phyloP scores from a whole-genome alignment of 257 asterid species.

The Rhazya stricta region DNA sequence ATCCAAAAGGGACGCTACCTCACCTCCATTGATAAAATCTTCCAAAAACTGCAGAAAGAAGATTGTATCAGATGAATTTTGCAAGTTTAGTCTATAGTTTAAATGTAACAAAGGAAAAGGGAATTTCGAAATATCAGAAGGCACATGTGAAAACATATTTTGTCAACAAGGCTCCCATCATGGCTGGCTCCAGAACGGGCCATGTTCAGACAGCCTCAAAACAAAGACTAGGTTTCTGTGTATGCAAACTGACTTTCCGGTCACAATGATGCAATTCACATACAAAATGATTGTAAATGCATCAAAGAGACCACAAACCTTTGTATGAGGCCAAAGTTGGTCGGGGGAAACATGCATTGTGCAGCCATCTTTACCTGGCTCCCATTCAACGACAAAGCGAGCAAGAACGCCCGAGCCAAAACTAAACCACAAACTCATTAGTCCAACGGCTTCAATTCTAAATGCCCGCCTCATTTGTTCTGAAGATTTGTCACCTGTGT shows the following conservation, averaged over 20 bases:
- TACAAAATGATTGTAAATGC: not conserved
- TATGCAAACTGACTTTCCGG: not conserved
- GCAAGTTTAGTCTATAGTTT: not conserved
- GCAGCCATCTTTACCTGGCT: slow-evolving; percentile 93
- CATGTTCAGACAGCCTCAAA: slow-evolving; percentile 2
- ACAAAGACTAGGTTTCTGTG: not conserved
- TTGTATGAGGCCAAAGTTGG: slow-evolving; percentile 98
- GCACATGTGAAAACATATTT: not conserved
- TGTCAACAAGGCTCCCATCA: not conserved
- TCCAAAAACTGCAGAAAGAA: slow-evolving; percentile 68
- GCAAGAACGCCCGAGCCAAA: slow-evolving; percentile 92
- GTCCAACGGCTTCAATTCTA: slow-evolving; percentile 95
- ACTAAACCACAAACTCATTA: slow-evolving; percentile 97
- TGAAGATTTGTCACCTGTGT: slow-evolving; percentile 61
- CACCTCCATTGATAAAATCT: slow-evolving; percentile 96
- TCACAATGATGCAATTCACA: not conserved
- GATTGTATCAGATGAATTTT: not conserved
- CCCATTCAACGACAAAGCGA: slow-evolving; percentile 99
- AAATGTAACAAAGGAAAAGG: not conserved
- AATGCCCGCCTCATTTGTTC: slow-evolving; percentile 87
- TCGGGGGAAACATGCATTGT: slow-evolving; percentile 99
- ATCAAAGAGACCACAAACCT: slow-evolving; percentile 44
- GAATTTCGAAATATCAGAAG: not conserved
- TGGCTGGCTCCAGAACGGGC: not conserved
- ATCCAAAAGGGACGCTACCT: slow-evolving; percentile 92